A percentile compares a stretch with the other conserved stretches of the same genome.
These are phyloP conservation scores for Xylaria sp. DNA, from an alignment of 2,329 filamentous ascomycete genomes.

Conservation along the genomic window DNA sequence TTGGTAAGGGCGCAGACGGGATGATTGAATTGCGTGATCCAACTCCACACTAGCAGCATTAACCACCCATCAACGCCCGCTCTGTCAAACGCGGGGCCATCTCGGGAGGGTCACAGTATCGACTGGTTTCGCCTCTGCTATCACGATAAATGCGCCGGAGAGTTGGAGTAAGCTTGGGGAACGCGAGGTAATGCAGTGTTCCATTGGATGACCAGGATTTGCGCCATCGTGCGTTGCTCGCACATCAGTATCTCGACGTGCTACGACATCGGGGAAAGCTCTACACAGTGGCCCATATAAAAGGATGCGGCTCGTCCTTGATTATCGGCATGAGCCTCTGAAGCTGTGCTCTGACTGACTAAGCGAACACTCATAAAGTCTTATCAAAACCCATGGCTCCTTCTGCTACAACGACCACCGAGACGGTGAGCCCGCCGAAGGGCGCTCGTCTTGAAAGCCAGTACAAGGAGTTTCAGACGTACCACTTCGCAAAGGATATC, in stretches of 20 bases:
- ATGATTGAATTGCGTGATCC: conserved; percentile 44
- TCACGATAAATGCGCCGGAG: conserved; percentile 16
- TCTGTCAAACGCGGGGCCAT: conserved; percentile 29
- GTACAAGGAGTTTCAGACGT: conserved; percentile 46
- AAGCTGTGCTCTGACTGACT: neutral
- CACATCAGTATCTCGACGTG: conserved; percentile 42
- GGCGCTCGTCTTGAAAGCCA: conserved; percentile 36
- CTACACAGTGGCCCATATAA: conserved; percentile 19
- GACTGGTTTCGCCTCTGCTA: conserved; percentile 12
- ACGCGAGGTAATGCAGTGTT: conserved; percentile 24
- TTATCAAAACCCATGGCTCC: conserved; percentile 45
- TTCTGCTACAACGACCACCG: conserved; percentile 46
- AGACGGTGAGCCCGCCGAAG: conserved; percentile 41
- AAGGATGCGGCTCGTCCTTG: conserved; percentile 6
- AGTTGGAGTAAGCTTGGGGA: conserved; percentile 35
- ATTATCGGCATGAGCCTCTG: neutral
- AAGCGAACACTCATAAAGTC: neutral
- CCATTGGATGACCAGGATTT: conserved; percentile 44
- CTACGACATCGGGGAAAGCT: conserved; percentile 21
- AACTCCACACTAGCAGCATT: conserved; percentile 47
- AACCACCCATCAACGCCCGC: conserved; percentile 34
- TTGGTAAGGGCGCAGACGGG: neutral
- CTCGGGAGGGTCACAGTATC: neutral
- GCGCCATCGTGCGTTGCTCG: conserved; percentile 45
- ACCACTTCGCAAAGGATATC: conserved; percentile 43